phyloP scores from a whole-genome alignment of 2,329 filamentous ascomycete genomes.

The Proliferodiscus dingleyae region DNA sequence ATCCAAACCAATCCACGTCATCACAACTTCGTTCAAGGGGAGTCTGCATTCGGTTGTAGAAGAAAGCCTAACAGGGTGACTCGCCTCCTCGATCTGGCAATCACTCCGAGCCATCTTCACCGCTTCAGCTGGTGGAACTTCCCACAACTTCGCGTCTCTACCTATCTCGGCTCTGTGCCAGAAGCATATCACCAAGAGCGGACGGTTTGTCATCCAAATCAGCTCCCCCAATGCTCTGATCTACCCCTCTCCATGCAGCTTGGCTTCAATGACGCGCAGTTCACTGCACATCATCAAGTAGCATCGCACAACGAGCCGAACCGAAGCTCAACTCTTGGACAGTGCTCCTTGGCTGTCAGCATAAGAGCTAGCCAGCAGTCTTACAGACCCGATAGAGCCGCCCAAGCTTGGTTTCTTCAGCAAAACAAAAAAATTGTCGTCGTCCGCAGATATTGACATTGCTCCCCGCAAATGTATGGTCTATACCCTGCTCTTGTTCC shows the following conservation, averaged over 20 bases:
- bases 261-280: neutral
- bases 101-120: neutral
- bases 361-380: neutral
- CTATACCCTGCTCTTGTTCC: no score
- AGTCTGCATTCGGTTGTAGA: neutral
- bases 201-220: neutral
- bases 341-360: neutral
- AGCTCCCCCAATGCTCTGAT: neutral
- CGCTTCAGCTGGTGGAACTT: neutral
- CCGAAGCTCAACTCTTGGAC: neutral
- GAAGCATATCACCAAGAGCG: neutral
- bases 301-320: neutral
- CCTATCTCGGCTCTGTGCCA: neutral
- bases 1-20: no score
- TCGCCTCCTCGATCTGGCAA: conserved; percentile 1
- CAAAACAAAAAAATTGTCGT: no score
- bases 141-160: no score
- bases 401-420: no score
- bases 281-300: neutral
- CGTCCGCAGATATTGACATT: no score
- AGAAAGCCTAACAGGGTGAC: neutral
- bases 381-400: no score
- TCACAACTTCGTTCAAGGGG: no score
- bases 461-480: no score
- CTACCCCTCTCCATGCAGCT: neutral